Base-by-base conservation (phyloP, 345 rosid genomes). In the Linum trigynum region DNA sequence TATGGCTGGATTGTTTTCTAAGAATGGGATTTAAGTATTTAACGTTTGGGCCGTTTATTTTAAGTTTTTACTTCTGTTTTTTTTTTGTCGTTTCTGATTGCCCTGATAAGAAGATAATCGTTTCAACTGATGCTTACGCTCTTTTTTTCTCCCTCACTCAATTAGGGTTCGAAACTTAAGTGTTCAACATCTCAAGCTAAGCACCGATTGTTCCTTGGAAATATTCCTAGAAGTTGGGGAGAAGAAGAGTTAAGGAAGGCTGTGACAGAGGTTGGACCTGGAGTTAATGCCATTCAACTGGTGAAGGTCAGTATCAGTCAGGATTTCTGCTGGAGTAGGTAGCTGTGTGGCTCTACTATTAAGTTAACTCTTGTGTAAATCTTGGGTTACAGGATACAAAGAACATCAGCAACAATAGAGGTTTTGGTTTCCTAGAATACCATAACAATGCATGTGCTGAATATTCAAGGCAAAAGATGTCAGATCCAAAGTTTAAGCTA, bases 371-470 rank as follows among this genome's bases (percentile, higher is more conserved):
- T 55, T 69, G 40, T 69, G 59, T 63, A 43, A 70, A 16, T 61
- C 67, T 42, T 41, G 65, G 51, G 65, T 65, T 64, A 48, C 83
- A 92, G 97, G 98, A 92, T 76, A 74, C 80, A 65, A 83, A 83
- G 78, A 85, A 81, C 71, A 65, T 81, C 23, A 68, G 74, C 78
- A 80, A 82, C 70, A 92, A 92, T 73, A 86, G 91, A 66, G 98
- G 98, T 43, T 92, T 78, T 88, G 87, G 88, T 68, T 92, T 92
- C 77, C 73, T 92, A 5, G 97, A 92, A 72, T 92, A 88, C 71
- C 76, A 88, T 71, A 92, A 92, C 77, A 83, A 85, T 84, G 89
- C 90, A 42, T 92, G 98, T 76, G 97, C 98, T 39, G 96, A 90
- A 65, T 88, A 86, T 74, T 85, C 97, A 4, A 86, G 92, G 81